Evolutionary conservation across 495 filamentous ascomycete genomes (phyloP).

Genomic region (Xylaria cubensis): DNA sequence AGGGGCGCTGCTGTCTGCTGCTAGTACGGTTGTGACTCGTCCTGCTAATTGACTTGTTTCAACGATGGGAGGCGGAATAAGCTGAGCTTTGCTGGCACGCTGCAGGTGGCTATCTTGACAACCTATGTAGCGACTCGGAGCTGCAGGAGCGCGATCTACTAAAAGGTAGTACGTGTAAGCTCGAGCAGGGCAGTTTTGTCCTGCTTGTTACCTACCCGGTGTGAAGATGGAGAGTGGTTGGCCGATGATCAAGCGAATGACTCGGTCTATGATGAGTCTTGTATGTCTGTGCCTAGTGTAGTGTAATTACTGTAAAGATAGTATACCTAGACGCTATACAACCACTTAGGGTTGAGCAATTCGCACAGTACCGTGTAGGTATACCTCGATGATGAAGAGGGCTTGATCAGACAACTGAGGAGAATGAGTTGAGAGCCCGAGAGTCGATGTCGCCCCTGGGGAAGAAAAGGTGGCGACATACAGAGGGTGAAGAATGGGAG

Average conservation of each 20-base stretch:
- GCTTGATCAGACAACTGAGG: background rate
- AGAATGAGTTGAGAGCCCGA: background rate
- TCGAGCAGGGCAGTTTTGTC: slow-evolving; percentile 16
- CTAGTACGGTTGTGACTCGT: slow-evolving; percentile 13
- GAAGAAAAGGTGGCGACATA: background rate
- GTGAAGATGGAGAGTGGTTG: slow-evolving; percentile 23
- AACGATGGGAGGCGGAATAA: slow-evolving; percentile 1
- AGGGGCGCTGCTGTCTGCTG: background rate
- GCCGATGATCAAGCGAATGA: slow-evolving; percentile 46
- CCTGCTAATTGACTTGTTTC: slow-evolving; percentile 9
- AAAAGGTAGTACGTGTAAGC: slow-evolving; percentile 17
- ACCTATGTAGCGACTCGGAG: background rate
- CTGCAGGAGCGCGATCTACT: slow-evolving; percentile 10
- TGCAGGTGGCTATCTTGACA: background rate
- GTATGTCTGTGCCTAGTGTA: background rate
- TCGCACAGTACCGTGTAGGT: slow-evolving; percentile 9
- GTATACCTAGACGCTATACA: background rate
- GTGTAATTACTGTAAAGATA: background rate
- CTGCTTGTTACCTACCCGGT: slow-evolving; percentile 13
- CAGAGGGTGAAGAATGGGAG: background rate
- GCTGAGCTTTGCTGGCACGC: slow-evolving; percentile 20
- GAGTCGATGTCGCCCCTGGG: background rate
- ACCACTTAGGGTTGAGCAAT: background rate
- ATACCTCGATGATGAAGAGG: background rate
- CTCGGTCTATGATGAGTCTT: slow-evolving; percentile 34